phyloP scores from a whole-genome alignment of 371 early-diverging fungal genomes.

The Mucor racemosus region DNA sequence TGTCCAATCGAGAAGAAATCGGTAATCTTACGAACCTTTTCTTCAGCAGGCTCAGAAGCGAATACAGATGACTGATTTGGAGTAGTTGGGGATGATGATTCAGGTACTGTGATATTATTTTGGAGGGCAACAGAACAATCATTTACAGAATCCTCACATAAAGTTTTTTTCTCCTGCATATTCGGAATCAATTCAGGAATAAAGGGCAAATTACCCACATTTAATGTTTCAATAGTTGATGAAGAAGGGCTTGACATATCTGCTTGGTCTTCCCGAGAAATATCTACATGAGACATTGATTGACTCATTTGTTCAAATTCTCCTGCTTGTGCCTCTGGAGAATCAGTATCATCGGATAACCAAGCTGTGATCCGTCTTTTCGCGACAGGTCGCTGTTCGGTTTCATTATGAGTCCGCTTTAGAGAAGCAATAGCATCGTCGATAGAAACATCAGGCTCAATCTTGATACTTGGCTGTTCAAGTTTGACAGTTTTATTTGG shows the following conservation, averaged over 20 bases:
- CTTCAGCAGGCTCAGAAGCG: neutral
- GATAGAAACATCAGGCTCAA: neutral
- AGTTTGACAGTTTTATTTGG: neutral
- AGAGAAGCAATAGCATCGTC: neutral
- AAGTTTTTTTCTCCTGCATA: neutral
- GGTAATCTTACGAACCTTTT: neutral
- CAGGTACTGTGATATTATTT: too few species aligned
- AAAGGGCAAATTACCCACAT: neutral
- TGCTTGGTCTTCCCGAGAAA: neutral
- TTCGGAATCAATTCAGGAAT: neutral
- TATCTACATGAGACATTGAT: neutral
- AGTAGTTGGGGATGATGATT: neutral
- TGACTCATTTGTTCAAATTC: neutral
- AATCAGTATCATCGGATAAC: neutral
- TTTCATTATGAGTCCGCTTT: neutral
- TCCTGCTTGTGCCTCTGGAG: neutral
- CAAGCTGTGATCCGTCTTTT: neutral
- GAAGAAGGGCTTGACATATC: neutral
- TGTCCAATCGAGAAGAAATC: neutral
- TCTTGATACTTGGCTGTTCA: neutral
- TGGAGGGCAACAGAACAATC: too few species aligned
- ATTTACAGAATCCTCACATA: neutral
- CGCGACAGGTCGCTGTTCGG: neutral
- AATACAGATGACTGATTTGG: neutral
- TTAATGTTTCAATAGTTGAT: too few species aligned